A percentile compares a stretch with the other conserved stretches of the same genome.
These are phyloP conservation scores for Zymoseptoria crescenta DNA, from an alignment of 2,329 filamentous ascomycete species.

Conservation along the genomic window DNA sequence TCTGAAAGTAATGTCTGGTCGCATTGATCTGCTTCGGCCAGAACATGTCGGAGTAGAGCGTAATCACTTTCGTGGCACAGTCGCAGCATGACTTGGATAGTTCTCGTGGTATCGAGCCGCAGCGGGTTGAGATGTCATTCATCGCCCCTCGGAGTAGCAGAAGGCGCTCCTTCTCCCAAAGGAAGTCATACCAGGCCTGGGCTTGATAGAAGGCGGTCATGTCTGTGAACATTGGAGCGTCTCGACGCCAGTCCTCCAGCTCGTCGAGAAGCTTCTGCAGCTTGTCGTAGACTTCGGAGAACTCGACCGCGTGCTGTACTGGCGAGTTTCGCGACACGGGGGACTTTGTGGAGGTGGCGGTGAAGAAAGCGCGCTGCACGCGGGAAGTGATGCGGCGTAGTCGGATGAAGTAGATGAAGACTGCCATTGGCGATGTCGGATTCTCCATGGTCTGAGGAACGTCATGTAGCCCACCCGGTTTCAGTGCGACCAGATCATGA, in stretches of 20 bases:
- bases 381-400: constrained; percentile 37
- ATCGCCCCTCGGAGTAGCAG: constrained; percentile 37
- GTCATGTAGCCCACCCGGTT: background rate
- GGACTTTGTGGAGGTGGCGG: background rate
- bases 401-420: constrained; percentile 35
- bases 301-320: constrained; percentile 26
- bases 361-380: constrained; percentile 20
- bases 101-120: constrained; percentile 4
- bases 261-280: constrained; percentile 16
- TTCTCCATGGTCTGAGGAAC: constrained; percentile 2
- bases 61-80: constrained; percentile 33
- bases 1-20: constrained; percentile 44
- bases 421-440: constrained; percentile 26
- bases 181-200: constrained; percentile 40
- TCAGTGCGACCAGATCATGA: constrained; percentile 21
- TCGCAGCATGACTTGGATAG: constrained; percentile 8
- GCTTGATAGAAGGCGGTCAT: constrained; percentile 38
- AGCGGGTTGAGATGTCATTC: constrained; percentile 32
- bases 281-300: constrained; percentile 11
- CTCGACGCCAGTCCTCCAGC: constrained; percentile 31
- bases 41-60: constrained; percentile 33
- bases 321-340: background rate
- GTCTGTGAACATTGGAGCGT: constrained; percentile 27
- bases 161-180: constrained; percentile 36
- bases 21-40: constrained; percentile 33